phyloP scores from a whole-genome alignment of 352 stramenopile genomes.

The Phytophthora fragariae region DNA sequence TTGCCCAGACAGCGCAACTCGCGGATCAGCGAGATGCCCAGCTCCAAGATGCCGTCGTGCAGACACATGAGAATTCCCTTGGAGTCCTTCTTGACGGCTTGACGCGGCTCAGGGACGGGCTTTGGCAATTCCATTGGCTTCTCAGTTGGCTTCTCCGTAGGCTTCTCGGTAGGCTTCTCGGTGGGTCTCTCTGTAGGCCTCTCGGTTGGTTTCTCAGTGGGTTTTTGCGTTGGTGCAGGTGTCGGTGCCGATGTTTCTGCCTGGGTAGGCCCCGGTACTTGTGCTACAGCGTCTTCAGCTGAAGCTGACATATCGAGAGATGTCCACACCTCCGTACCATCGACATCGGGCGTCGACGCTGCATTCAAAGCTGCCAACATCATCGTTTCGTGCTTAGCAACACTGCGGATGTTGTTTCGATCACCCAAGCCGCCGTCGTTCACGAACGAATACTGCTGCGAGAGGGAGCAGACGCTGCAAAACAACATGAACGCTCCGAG shows the following conservation, averaged over 20 bases:
- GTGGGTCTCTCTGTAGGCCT: slow-evolving; percentile 12
- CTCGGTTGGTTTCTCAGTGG: not conserved
- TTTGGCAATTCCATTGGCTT: slow-evolving; percentile 31
- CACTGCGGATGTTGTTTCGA: slow-evolving; percentile 17
- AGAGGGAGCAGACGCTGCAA: slow-evolving; percentile 37
- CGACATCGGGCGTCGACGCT: slow-evolving; percentile 8
- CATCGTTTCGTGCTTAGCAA: slow-evolving; percentile 9
- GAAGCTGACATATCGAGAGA: slow-evolving; percentile 16
- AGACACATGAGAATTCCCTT: slow-evolving; percentile 54
- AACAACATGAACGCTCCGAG: slow-evolving; percentile 38
- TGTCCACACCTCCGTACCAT: slow-evolving; percentile 13
- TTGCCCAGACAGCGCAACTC: slow-evolving; percentile 63
- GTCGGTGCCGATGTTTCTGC: slow-evolving; percentile 8
- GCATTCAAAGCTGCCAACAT: slow-evolving; percentile 20
- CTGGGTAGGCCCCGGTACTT: not conserved
- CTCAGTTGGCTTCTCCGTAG: slow-evolving; percentile 26
- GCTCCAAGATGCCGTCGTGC: slow-evolving; percentile 48
- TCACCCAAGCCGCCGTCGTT: slow-evolving; percentile 9
- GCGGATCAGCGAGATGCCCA: slow-evolving; percentile 59
- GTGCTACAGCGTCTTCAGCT: slow-evolving; percentile 3
- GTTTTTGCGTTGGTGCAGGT: slow-evolving; percentile 1
- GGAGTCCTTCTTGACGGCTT: slow-evolving; percentile 41
- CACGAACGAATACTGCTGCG: slow-evolving; percentile 37
- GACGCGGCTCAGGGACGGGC: slow-evolving; percentile 28
- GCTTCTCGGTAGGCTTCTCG: slow-evolving; percentile 17